Conservation (phyloP, 352 stramenopile species). For the Aphanomyces cochlioides region DNA sequence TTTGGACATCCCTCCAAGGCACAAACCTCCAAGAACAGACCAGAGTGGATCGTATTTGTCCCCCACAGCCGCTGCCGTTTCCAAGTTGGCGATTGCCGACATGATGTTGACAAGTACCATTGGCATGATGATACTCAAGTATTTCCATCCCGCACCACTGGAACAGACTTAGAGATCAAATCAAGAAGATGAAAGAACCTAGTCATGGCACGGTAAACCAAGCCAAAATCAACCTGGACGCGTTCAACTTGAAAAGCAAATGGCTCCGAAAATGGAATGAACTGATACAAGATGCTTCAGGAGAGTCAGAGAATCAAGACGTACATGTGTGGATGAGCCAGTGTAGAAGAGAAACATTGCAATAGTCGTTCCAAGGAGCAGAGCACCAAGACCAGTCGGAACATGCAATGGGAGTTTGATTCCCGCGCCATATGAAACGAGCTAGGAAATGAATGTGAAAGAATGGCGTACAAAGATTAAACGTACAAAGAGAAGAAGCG, state of each 20-base stretch:
- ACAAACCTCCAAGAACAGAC: conserved; percentile 37
- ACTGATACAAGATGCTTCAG: conserved; percentile 22
- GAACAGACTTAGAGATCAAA: background rate
- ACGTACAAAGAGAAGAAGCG: conserved; percentile 40
- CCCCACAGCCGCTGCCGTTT: conserved; percentile 40
- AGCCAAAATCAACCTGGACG: conserved; percentile 28
- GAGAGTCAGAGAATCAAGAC: background rate
- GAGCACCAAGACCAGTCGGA: conserved; percentile 37
- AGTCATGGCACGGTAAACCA: conserved; percentile 35
- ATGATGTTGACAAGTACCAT: conserved; percentile 51
- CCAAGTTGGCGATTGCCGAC: conserved; percentile 42
- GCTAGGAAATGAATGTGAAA: conserved; percentile 19
- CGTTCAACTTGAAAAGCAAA: conserved; percentile 36
- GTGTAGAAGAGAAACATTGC: conserved; percentile 36
- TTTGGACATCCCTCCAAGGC: background rate
- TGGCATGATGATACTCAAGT: conserved; percentile 42
- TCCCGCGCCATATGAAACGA: conserved; percentile 43
- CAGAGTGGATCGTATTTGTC: conserved; percentile 42
- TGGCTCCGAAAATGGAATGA: conserved; percentile 36
- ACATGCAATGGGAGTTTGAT: conserved; percentile 43
- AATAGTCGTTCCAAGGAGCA: conserved; percentile 37
- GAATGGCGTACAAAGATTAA: background rate
- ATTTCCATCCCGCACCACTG: conserved; percentile 41
- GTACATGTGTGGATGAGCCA: conserved; percentile 35
- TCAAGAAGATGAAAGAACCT: conserved; percentile 29